Evolutionary conservation across 768 basidiomycete genomes (phyloP).

Genomic region (Lactifluus rugatus): DNA sequence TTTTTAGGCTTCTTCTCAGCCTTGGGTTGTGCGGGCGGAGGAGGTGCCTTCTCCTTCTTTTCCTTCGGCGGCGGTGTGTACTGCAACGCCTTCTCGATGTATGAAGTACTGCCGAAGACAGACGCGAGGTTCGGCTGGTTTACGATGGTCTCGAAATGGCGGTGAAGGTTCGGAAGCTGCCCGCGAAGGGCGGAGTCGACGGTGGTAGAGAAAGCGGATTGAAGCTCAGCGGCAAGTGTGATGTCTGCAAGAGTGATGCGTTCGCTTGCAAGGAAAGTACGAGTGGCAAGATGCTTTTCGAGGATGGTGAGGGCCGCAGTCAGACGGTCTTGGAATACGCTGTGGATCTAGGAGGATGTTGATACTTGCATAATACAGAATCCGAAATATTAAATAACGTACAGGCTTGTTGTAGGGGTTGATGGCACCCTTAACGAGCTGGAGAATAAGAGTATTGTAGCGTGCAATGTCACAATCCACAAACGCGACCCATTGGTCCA

Average conservation of each 20-base stretch:
- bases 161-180: slow-evolving; percentile 66
- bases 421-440: slow-evolving; percentile 38
- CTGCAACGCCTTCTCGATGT: slow-evolving; percentile 58
- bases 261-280: slow-evolving; percentile 89
- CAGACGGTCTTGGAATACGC: slow-evolving; percentile 41
- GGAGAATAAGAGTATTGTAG: slow-evolving; percentile 30
- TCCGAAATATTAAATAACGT: slow-evolving; percentile 23
- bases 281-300: slow-evolving; percentile 60
- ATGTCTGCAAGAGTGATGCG: slow-evolving; percentile 93
- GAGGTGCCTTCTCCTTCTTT: slow-evolving; percentile 28
- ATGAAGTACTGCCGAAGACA: slow-evolving; percentile 50
- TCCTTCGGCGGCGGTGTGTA: slow-evolving; percentile 57
- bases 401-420: slow-evolving; percentile 78
- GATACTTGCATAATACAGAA: neutral
- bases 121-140: slow-evolving; percentile 73
- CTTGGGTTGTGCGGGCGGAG: slow-evolving; percentile 35
- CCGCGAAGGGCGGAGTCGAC: slow-evolving; percentile 59
- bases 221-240: slow-evolving; percentile 49
- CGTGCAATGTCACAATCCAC: slow-evolving; percentile 53
- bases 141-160: slow-evolving; percentile 77
- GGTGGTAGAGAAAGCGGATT: slow-evolving; percentile 41
- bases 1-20: slow-evolving; percentile 56
- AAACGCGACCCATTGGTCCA: slow-evolving; percentile 82
- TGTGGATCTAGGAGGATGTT: slow-evolving; percentile 45
- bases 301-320: slow-evolving; percentile 52